A percentile compares a stretch with the other conserved stretches of the same genome.
These are phyloP conservation scores for Populus pruinosa DNA, from an alignment of 345 rosid species.

Conservation along the genomic window DNA sequence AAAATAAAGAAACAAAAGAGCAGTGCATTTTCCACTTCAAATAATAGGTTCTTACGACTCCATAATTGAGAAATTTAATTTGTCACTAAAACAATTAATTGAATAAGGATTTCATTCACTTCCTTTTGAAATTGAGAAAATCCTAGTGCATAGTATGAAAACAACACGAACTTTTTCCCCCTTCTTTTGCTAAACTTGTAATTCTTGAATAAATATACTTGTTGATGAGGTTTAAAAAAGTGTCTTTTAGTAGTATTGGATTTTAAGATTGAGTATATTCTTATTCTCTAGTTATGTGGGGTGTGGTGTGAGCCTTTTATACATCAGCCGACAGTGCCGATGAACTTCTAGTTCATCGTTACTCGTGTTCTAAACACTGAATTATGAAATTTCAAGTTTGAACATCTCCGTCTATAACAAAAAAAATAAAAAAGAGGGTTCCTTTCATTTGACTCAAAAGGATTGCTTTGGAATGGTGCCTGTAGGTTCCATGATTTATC, in stretches of 20 bases:
- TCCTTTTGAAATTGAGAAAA: not conserved
- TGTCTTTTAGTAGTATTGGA: not conserved
- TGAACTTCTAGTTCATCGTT: not conserved
- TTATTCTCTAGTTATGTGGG: too few relatives aligned
- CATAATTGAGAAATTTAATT: not conserved
- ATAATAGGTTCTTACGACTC: not conserved
- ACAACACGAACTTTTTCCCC: not conserved
- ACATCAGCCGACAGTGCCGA: not conserved
- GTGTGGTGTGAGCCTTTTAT: not conserved
- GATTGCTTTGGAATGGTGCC: not conserved
- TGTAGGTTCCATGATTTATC: conserved; percentile 73
- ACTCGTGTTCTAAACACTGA: not conserved
- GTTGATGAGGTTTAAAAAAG: too few relatives aligned
- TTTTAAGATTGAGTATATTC: too few relatives aligned
- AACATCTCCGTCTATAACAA: too few relatives aligned
- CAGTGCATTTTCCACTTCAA: too few relatives aligned
- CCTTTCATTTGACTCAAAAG: not conserved
- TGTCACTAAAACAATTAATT: not conserved
- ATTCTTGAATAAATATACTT: not conserved
- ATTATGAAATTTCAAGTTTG: not conserved
- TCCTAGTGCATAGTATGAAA: too few relatives aligned
- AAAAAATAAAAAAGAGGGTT: too few relatives aligned
- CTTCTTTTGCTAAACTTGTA: not conserved
- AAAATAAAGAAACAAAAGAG: not conserved
- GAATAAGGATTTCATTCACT: not conserved